phyloP scores from a whole-genome alignment of 768 basidiomycete species.

The Paxillus rubicundulus region DNA sequence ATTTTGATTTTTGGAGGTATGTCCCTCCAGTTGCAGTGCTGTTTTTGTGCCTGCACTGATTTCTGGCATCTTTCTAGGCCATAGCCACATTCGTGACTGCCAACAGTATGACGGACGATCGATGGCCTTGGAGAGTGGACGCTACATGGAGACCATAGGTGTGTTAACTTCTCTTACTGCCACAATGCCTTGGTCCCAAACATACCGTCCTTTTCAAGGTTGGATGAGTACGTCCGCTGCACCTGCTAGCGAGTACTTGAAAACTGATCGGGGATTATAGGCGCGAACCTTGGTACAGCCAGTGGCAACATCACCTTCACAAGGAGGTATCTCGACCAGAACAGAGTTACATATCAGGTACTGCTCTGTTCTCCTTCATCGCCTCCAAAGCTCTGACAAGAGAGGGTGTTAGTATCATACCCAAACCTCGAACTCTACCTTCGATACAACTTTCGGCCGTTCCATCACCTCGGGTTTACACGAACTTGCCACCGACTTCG shows the following conservation, averaged over 20 bases:
- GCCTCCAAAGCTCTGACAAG: not conserved
- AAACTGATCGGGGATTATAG: slow-evolving; percentile 23
- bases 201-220: slow-evolving; percentile 23
- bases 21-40: not conserved
- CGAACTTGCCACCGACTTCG: slow-evolving; percentile 52
- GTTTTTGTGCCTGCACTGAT: not conserved
- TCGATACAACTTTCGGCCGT: slow-evolving; percentile 59
- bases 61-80: slow-evolving; percentile 39
- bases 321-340: slow-evolving; percentile 77
- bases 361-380: not conserved
- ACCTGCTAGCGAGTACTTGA: not conserved
- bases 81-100: slow-evolving; percentile 81
- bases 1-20: slow-evolving; percentile 79
- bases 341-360: slow-evolving; percentile 73
- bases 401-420: slow-evolving; percentile 59
- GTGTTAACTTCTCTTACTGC: slow-evolving; percentile 9
- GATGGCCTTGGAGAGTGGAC: slow-evolving; percentile 77
- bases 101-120: slow-evolving; percentile 66
- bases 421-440: slow-evolving; percentile 42
- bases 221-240: slow-evolving; percentile 56
- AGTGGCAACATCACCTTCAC: slow-evolving; percentile 55
- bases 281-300: slow-evolving; percentile 45
- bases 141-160: slow-evolving; percentile 94
- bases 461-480: slow-evolving; percentile 55
- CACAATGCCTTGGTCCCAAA: not conserved